These are phyloP conservation scores for Colletotrichum sidae DNA, from an alignment of 2,329 filamentous ascomycete species.

Conservation along the genomic window DNA sequence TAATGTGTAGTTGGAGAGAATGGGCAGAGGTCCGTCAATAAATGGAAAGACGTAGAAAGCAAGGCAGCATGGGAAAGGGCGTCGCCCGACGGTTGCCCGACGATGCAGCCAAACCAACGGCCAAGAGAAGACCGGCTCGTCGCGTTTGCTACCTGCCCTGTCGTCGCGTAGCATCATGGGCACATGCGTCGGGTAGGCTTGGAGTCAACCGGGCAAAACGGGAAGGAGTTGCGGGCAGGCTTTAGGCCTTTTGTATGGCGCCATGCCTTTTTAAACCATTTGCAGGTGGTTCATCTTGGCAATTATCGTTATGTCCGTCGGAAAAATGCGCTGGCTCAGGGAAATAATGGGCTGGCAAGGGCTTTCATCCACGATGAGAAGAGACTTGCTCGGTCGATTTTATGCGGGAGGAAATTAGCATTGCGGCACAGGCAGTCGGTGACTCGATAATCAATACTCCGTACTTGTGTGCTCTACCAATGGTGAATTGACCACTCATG, in stretches of 20 bases:
- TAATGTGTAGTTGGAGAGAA: slow-evolving; percentile 2
- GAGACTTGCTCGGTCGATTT: not conserved
- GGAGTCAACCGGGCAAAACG: not conserved
- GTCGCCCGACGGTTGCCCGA: slow-evolving; percentile 7
- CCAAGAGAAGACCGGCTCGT: slow-evolving; percentile 15
- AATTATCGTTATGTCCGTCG: slow-evolving; percentile 10
- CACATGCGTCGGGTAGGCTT: slow-evolving; percentile 7
- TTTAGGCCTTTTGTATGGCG: slow-evolving; percentile 13
- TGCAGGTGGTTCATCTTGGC: not conserved
- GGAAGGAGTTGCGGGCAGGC: slow-evolving; percentile 9
- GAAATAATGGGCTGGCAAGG: not conserved
- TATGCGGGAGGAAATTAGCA: slow-evolving; percentile 13
- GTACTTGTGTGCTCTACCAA: not conserved
- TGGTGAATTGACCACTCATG: slow-evolving; percentile 15
- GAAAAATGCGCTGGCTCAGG: not conserved
- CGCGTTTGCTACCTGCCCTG: slow-evolving; percentile 1
- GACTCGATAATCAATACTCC: slow-evolving; percentile 1
- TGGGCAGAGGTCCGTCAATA: not conserved
- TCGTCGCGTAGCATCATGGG: slow-evolving; percentile 2
- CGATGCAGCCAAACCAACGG: not conserved
- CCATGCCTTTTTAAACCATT: not conserved
- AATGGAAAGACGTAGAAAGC: not conserved
- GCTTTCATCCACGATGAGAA: slow-evolving; percentile 7
- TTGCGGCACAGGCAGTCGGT: slow-evolving; percentile 29
- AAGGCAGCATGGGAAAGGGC: slow-evolving; percentile 14